phyloP scores from a whole-genome alignment of 306 rosid genomes.

The Pterocarpus macrocarpus region DNA sequence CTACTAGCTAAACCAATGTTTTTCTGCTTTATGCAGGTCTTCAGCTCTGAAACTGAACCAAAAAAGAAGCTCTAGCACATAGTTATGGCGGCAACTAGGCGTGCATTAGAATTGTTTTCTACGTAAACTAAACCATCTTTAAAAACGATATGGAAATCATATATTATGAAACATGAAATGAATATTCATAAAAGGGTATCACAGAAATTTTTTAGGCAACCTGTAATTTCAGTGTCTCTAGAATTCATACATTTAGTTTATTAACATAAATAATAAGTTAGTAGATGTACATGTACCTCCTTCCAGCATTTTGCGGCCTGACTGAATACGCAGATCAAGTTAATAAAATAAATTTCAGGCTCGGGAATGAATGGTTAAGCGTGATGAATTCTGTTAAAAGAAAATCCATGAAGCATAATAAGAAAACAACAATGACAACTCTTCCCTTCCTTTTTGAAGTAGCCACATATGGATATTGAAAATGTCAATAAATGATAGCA shows the following conservation, averaged over 20 bases:
- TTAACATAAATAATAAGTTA: not conserved
- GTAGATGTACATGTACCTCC: not conserved
- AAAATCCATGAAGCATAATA: not conserved
- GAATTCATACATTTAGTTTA: not conserved
- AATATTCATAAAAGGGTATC: not conserved
- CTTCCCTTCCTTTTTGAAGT: too few species aligned
- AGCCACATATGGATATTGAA: too few species aligned
- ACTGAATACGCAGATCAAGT: not conserved
- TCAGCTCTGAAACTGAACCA: slow-evolving; percentile 82
- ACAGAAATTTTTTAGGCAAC: not conserved
- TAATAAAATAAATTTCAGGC: too few species aligned
- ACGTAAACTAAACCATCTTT: too few species aligned
- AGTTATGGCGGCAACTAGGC: slow-evolving; percentile 97
- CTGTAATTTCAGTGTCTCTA: slow-evolving; percentile 9
- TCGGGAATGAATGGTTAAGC: not conserved
- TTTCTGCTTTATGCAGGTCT: slow-evolving; percentile 60
- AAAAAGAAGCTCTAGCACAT: slow-evolving; percentile 78
- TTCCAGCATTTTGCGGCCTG: not conserved
- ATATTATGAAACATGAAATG: not conserved
- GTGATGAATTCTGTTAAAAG: not conserved
- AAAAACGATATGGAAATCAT: not conserved
- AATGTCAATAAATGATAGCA: too few species aligned
- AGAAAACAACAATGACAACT: not conserved
- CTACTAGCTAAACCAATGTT: not conserved
- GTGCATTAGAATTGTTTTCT: too few species aligned